Percentiles rank a stretch among this genome's conserved stretches.
Evolutionary conservation across 805 yeast genomes (phyloP).

Genomic region (Candida krabiensis): DNA sequence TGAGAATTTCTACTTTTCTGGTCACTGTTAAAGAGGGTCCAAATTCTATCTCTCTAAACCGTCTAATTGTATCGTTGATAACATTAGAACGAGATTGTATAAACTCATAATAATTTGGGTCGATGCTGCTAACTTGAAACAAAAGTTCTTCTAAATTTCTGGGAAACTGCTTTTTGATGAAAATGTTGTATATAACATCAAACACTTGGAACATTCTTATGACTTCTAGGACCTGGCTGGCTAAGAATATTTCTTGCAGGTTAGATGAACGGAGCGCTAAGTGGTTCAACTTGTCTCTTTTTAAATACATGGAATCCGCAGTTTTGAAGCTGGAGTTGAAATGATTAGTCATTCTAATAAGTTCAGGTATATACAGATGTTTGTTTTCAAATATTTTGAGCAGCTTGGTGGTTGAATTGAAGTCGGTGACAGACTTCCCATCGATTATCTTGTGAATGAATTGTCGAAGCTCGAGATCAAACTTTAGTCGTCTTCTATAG

Average conservation of each 20-base stretch:
- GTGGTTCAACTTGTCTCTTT: conserved; percentile 4
- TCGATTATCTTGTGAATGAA: neutral
- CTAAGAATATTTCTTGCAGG: conserved; percentile 14
- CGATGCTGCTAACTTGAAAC: conserved; percentile 16
- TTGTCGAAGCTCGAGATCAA: neutral
- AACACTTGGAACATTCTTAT: conserved; percentile 11
- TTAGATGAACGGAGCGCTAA: conserved; percentile 9
- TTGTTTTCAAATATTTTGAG: neutral
- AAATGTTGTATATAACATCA: neutral
- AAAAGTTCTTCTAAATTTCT: conserved; percentile 16
- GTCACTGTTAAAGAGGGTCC: neutral
- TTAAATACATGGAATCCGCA: neutral
- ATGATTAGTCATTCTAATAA: conserved; percentile 21
- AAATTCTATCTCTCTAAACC: conserved; percentile 7
- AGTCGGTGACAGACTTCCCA: neutral
- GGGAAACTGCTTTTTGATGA: conserved; percentile 4
- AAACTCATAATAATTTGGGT: conserved; percentile 26
- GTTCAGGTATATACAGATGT: conserved; percentile 18
- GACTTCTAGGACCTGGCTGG: conserved; percentile 21
- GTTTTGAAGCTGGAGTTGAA: conserved; percentile 5
- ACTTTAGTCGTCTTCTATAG: too few relatives aligned
- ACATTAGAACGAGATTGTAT: conserved; percentile 9
- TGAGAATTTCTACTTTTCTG: conserved; percentile 3
- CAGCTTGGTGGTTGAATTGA: neutral
- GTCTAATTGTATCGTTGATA: conserved; percentile 1